These are phyloP conservation scores for Alternaria sp. DNA, from an alignment of 2,329 filamentous ascomycete genomes.

Conservation along the genomic window DNA sequence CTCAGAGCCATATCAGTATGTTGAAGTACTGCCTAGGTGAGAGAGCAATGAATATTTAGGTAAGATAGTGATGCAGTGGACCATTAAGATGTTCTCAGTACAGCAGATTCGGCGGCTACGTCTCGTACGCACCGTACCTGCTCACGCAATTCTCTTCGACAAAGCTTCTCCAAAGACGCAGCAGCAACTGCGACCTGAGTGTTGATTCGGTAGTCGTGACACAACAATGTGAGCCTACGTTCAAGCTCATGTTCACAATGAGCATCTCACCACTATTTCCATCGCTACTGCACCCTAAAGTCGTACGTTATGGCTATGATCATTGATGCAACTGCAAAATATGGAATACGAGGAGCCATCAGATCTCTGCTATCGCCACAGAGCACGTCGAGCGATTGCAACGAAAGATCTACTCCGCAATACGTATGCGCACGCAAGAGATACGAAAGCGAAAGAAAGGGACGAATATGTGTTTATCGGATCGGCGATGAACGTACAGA, in stretches of 20 bases:
- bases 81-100: background rate
- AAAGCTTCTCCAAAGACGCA: background rate
- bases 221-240: background rate
- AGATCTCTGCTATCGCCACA: background rate
- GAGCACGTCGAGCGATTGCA: background rate
- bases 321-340: background rate
- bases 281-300: background rate
- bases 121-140: background rate
- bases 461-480: constrained; percentile 3
- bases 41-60: background rate
- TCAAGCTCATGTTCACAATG: background rate
- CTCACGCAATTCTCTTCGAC: background rate
- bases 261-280: background rate
- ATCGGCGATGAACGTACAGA: background rate
- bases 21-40: background rate
- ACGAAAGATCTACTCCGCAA: background rate
- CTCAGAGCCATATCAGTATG: too few species aligned
- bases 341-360: constrained; percentile 5
- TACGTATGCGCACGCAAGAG: constrained; percentile 6
- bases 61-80: background rate
- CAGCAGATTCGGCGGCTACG: background rate
- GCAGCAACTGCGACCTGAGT: background rate
- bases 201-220: background rate
- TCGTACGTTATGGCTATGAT: background rate
- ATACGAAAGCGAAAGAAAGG: constrained; percentile 4